Conservation (phyloP, 164 flowering plant species). For the Magnolia sinica region DNA sequence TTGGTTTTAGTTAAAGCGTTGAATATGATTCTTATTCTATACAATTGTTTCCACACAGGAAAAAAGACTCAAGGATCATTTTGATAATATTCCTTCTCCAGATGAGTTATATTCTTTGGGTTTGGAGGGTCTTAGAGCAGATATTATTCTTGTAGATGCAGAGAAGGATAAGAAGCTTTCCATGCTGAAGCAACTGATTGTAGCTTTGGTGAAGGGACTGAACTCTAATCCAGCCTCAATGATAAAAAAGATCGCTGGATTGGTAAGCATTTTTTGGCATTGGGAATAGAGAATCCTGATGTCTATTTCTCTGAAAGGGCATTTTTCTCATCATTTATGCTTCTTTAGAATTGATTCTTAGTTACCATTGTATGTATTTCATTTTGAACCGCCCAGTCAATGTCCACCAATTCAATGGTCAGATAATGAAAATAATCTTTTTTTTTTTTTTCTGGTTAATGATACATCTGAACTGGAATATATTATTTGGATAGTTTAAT, state of each 20-base stretch:
- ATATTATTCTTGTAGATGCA: constrained; percentile 80
- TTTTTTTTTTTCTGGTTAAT: too few relatives aligned
- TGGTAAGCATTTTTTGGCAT: constrained; percentile 44
- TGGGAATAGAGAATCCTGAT: background rate
- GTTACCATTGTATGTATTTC: too few relatives aligned
- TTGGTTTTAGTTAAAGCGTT: background rate
- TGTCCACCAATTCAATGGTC: too few relatives aligned
- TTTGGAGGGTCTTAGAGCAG: constrained; percentile 63
- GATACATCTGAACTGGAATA: too few relatives aligned
- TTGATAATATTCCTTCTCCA: constrained; percentile 66
- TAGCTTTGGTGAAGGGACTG: constrained; percentile 72
- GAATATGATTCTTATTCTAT: background rate
- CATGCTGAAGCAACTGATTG: constrained; percentile 79
- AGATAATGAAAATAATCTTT: too few relatives aligned
- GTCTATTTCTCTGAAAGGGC: background rate
- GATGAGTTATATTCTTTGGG: constrained; percentile 79
- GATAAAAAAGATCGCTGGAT: constrained; percentile 87
- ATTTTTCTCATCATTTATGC: background rate
- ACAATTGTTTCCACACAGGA: constrained; percentile 43
- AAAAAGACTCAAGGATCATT: constrained; percentile 70
- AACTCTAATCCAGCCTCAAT: constrained; percentile 80
- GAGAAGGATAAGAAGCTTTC: constrained; percentile 84
- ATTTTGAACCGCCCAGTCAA: too few relatives aligned
- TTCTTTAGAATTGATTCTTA: background rate
- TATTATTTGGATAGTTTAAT: too few relatives aligned